Conservation (phyloP, 148 eudicot species). For the Fallopia convolvulus region DNA sequence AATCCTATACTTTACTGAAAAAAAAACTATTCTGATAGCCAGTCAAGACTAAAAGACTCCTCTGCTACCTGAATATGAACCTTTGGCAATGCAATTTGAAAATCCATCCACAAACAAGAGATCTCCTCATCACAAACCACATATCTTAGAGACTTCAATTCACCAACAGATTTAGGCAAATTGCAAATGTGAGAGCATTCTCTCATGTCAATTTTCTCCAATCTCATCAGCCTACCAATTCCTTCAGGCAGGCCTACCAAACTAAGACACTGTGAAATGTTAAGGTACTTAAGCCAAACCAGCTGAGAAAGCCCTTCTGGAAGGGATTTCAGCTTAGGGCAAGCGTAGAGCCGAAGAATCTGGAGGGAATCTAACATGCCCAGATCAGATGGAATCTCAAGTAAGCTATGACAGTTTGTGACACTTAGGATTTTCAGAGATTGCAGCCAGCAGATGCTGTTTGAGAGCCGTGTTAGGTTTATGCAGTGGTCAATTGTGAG, state of each 20-base stretch:
- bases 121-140: constrained; percentile 74
- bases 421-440: constrained; percentile 50
- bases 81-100: constrained; percentile 28
- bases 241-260: constrained; percentile 46
- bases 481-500: constrained; percentile 76
- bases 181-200: constrained; percentile 45
- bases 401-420: constrained; percentile 64
- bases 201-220: constrained; percentile 78
- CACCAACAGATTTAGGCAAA: constrained; percentile 36
- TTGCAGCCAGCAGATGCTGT: constrained; percentile 39
- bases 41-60: constrained; percentile 56
- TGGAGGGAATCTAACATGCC: constrained; percentile 40
- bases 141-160: constrained; percentile 31
- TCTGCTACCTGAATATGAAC: constrained; percentile 56
- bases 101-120: constrained; percentile 52
- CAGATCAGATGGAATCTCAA: constrained; percentile 48
- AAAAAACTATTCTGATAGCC: constrained; percentile 41
- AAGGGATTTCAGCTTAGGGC: constrained; percentile 47
- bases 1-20: not conserved
- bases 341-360: constrained; percentile 58
- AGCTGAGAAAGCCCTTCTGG: constrained; percentile 51
- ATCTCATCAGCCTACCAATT: constrained; percentile 33
- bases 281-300: constrained; percentile 43
- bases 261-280: constrained; percentile 60
- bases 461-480: constrained; percentile 39